Evolutionary conservation across 192 early-diverging fungal species (phyloP).

Genomic region (Gorgonomyces haynaldii): DNA sequence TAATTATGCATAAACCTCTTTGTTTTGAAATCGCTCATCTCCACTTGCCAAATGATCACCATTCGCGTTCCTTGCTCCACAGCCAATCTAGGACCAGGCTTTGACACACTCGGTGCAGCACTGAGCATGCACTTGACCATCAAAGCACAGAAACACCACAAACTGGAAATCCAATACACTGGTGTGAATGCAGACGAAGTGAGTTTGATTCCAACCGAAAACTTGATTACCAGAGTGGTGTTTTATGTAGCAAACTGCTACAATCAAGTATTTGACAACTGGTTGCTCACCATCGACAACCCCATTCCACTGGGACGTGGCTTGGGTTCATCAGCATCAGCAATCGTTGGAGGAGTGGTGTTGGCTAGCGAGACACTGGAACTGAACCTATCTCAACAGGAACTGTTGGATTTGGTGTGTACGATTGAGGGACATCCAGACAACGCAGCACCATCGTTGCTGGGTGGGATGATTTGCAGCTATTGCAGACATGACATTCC

Average conservation of each 20-base stretch:
- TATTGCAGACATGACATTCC: conserved; percentile 50
- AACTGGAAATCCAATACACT: conserved; percentile 24
- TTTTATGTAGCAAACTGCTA: conserved; percentile 72
- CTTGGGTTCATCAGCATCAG: conserved; percentile 91
- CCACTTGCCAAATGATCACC: neutral
- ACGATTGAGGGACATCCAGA: conserved; percentile 96
- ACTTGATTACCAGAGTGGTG: conserved; percentile 90
- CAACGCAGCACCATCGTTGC: conserved; percentile 85
- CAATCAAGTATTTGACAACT: conserved; percentile 43
- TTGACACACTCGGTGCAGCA: conserved; percentile 86
- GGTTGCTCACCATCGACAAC: conserved; percentile 72
- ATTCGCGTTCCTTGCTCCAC: conserved; percentile 90
- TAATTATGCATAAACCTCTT: too few species aligned
- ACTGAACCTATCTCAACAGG: conserved; percentile 55
- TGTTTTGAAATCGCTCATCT: too few species aligned
- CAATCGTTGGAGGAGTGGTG: conserved; percentile 85
- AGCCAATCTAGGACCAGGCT: conserved; percentile 97
- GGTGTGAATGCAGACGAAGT: conserved; percentile 65
- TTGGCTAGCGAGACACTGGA: conserved; percentile 66
- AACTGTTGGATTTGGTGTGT: conserved; percentile 83
- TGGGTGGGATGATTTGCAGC: conserved; percentile 88
- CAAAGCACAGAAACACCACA: conserved; percentile 10
- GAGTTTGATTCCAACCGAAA: conserved; percentile 62
- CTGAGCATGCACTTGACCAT: conserved; percentile 68
- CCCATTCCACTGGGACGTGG: conserved; percentile 92